Evolutionary conservation across 768 basidiomycete genomes (phyloP).

Genomic region (Termitomyces sp.): DNA sequence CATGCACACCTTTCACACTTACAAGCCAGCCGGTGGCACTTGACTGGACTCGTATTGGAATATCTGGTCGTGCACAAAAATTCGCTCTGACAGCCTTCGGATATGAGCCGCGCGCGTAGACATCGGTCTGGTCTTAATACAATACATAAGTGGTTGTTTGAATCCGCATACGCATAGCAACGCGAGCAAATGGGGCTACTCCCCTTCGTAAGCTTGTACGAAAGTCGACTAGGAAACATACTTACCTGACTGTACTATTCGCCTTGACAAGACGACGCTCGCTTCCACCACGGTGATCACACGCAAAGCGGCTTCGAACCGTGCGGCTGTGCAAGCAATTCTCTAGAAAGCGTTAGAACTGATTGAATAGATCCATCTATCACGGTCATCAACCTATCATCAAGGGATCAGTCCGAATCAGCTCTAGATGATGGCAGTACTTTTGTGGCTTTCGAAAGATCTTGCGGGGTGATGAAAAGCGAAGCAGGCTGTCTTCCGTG

Average conservation of each 20-base stretch:
- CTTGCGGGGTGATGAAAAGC: constrained; percentile 16
- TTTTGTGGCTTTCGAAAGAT: constrained; percentile 13
- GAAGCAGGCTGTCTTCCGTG: constrained; percentile 16
- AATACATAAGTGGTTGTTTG: too few species aligned
- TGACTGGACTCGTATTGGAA: background rate
- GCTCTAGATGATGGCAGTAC: constrained; percentile 9
- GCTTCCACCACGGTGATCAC: background rate
- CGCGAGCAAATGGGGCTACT: background rate
- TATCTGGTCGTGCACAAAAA: background rate
- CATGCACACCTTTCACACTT: background rate
- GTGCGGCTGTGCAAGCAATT: too few species aligned
- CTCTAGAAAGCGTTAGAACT: background rate
- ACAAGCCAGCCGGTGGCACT: background rate
- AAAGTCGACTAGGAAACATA: background rate
- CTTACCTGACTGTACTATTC: background rate
- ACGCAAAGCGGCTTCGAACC: too few species aligned
- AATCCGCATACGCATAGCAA: too few species aligned
- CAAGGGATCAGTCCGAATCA: constrained; percentile 17
- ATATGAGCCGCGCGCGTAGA: background rate
- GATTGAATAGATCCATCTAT: background rate
- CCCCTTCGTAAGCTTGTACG: too few species aligned
- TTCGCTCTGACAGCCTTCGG: background rate
- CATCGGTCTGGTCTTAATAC: background rate
- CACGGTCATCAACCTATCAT: constrained; percentile 5
- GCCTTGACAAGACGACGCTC: background rate